Conservation (phyloP, 2,329 filamentous ascomycete species). For the Epicoccum nigrum region DNA sequence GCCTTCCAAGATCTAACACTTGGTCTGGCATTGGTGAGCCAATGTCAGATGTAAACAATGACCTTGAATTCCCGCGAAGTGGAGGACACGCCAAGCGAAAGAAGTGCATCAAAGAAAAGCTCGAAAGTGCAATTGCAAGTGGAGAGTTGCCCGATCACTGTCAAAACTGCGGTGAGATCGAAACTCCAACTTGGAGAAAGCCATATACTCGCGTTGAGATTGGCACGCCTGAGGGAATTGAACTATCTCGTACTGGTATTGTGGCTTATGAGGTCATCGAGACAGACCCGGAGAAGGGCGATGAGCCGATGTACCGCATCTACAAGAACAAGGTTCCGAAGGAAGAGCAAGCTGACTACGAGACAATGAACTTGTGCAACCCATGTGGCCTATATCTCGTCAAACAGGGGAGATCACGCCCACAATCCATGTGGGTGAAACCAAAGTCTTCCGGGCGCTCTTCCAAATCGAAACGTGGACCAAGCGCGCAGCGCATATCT, state of each 20-base stretch:
- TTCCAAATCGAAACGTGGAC: conserved; percentile 45
- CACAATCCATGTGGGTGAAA: conserved; percentile 77
- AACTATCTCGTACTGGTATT: conserved; percentile 77
- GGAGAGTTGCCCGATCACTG: conserved; percentile 90
- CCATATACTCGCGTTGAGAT: conserved; percentile 80
- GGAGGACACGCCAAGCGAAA: conserved; percentile 67
- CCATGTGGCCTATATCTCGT: conserved; percentile 95
- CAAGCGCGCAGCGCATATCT: conserved; percentile 48
- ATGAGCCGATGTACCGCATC: conserved; percentile 71
- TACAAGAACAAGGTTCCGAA: conserved; percentile 75
- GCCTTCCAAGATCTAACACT: conserved; percentile 45
- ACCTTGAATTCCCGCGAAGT: conserved; percentile 44
- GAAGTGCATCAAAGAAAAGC: conserved; percentile 65
- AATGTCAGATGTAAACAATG: conserved; percentile 37
- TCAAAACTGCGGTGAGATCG: conserved; percentile 90
- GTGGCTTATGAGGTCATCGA: conserved; percentile 43
- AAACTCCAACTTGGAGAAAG: conserved; percentile 95
- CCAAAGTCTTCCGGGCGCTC: neutral
- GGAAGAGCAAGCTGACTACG: conserved; percentile 71
- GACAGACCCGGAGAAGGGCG: conserved; percentile 60
- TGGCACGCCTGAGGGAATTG: conserved; percentile 72
- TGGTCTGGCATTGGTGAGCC: conserved; percentile 45
- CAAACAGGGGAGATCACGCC: conserved; percentile 85
- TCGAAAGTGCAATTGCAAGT: conserved; percentile 67
- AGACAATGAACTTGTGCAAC: conserved; percentile 83